Evolutionary conservation across 805 yeast species (phyloP), one percentile per base, ranked within the genome.

Genomic region (Candida xyloterini): DNA sequence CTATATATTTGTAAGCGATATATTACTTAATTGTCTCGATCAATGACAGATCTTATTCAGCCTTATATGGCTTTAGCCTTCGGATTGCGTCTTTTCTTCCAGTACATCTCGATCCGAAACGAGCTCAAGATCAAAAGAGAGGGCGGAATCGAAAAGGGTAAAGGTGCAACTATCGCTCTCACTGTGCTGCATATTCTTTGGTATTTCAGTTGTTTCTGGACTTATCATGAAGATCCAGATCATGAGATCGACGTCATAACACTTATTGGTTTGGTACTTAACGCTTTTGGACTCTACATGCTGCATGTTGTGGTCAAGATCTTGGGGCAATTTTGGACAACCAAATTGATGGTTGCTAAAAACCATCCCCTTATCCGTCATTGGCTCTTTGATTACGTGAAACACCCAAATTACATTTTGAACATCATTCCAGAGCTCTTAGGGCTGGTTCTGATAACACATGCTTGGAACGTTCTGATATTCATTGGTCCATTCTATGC

Each of bases 321-420:
- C 21, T 25, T 46, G 14, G 47, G 47, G 6, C 33, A 38, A n/a
- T 42, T 36, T 16, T 46, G 47, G 46, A 46, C 50, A 2, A 38
- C 40, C 32, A 46, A 46, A 22, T 33, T 46, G 11, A 46, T 46
- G 50, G 36, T 46, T 10, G 50, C 50, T 14, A 40, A 42, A 29
- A 35, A 42, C 15, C 50, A 46, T 26, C 50, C 50, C 6, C 29
- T 42, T 7, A 46, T 46, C 18, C 40, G 38, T 25, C 50, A 46
- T 30, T 44, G 47, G 29, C 31, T 46, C 8, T 46, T 46, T 27
- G 34, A 31, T 5, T 27, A 24, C 20, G 28, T 46, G 30, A 46
- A 42, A 11, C 50, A 46, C 25, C 50, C 50, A 23, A 46, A 42
- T 24, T 46, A 46, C 30, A 37, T 39, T 11, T 36, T 46, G 27